Conservation (phyloP, 2,329 filamentous ascomycete genomes). For the Paramyrothecium roridum region DNA sequence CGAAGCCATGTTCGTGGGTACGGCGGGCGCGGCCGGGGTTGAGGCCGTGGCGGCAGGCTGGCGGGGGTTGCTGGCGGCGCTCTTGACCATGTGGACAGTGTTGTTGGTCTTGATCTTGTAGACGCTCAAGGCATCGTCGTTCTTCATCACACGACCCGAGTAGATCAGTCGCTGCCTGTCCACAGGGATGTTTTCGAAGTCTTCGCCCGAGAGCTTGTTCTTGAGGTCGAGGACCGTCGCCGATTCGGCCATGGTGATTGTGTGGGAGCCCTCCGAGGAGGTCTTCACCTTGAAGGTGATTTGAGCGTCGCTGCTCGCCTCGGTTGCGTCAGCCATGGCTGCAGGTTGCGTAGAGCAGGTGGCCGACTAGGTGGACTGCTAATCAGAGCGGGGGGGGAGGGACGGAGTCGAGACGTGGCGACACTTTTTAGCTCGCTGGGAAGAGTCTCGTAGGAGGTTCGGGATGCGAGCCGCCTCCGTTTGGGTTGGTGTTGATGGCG, state of each 20-base stretch:
- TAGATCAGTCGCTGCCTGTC: constrained; percentile 96
- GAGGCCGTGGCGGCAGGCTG: constrained; percentile 37
- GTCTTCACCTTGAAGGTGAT: constrained; percentile 97
- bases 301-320: constrained; percentile 63
- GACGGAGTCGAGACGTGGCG: background rate
- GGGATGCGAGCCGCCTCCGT: background rate
- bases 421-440: no score
- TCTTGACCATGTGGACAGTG: constrained; percentile 95
- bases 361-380: background rate
- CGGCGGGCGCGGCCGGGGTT: constrained; percentile 40
- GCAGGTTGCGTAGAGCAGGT: constrained; percentile 1
- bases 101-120: constrained; percentile 97
- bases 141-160: constrained; percentile 94
- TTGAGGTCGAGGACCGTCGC: constrained; percentile 85
- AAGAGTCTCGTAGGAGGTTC: no score
- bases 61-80: constrained; percentile 78
- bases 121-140: constrained; percentile 76
- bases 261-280: constrained; percentile 84
- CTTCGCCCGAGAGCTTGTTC: constrained; percentile 74
- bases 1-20: constrained; percentile 74
- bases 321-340: constrained; percentile 64
- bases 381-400: constrained; percentile 1
- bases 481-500: background rate
- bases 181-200: constrained; percentile 81
- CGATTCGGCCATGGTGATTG: constrained; percentile 72